These are phyloP conservation scores for Claviceps pusilla DNA, from an alignment of 2,329 filamentous ascomycete species.

Conservation along the genomic window DNA sequence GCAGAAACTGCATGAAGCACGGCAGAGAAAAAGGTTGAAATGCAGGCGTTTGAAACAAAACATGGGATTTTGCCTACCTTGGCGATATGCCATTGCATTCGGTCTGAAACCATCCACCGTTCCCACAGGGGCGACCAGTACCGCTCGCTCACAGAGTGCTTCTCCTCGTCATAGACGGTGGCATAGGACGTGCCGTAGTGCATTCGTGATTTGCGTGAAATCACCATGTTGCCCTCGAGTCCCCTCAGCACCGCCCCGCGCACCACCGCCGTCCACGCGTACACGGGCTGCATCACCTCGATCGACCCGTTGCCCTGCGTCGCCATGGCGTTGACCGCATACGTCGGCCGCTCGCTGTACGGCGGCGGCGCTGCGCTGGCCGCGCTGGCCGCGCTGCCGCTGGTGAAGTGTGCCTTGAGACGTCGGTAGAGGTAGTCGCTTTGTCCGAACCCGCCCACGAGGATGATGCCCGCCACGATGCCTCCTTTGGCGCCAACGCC, in stretches of 20 bases:
- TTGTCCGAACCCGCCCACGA: slow-evolving; percentile 71
- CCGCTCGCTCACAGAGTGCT: slow-evolving; percentile 55
- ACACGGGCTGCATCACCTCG: slow-evolving; percentile 68
- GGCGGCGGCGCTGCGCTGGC: slow-evolving; percentile 39
- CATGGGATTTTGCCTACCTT: slow-evolving; percentile 34
- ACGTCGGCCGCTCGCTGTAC: slow-evolving; percentile 57
- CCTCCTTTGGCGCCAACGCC: slow-evolving; percentile 45
- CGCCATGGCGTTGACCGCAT: slow-evolving; percentile 32
- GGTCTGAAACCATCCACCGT: slow-evolving; percentile 67
- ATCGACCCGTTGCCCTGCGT: slow-evolving; percentile 41
- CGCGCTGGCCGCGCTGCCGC: too few species aligned
- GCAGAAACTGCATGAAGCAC: too few species aligned
- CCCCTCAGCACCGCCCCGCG: slow-evolving; percentile 62
- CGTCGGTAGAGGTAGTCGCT: slow-evolving; percentile 60
- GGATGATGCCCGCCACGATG: slow-evolving; percentile 57
- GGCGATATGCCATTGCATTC: slow-evolving; percentile 76
- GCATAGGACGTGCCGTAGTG: slow-evolving; percentile 72
- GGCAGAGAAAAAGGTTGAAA: too few species aligned
- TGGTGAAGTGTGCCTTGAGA: slow-evolving; percentile 53
- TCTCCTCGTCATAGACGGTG: slow-evolving; percentile 62
- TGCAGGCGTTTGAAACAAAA: too few species aligned
- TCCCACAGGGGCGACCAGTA: slow-evolving; percentile 74
- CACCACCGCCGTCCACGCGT: slow-evolving; percentile 71
- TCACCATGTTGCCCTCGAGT: slow-evolving; percentile 64
- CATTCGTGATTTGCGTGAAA: slow-evolving; percentile 57